Evolutionary conservation across 495 filamentous ascomycete species (phyloP), one percentile per base, ranked within the genome.

Genomic region (Penicillium odoratum): DNA sequence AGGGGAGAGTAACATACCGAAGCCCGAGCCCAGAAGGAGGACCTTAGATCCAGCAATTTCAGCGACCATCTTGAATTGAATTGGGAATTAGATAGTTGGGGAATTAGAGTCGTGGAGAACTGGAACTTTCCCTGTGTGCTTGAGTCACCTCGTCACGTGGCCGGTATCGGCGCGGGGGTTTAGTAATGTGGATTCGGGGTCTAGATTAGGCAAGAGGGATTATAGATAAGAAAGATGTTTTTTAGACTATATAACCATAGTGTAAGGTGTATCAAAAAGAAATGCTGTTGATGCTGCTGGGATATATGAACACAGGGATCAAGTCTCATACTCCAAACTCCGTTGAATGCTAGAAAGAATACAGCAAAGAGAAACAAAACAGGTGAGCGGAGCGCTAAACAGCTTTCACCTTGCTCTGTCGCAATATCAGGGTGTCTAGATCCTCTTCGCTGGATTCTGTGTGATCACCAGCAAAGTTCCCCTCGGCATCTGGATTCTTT

Each of bases 21-120:
- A 92, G 62, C 90, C 89, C 46, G 88, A 83, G 58, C 88, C 90
- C 51, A 91, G 80, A 68, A 92, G 83, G 40, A 91, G 85, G 71
- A 88, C 88, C 65, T 81, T 83, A 30, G 75, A 75, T 65, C 75
- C 75, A 65, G 75, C 71, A 50, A 78, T 56, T 68, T 67, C 64
- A 55, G 66, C 66, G 57, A 64, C 60, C 70, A 75, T 73, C 58
- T 53, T 74, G 69, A 65, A 33, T 46, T 58, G 30, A 59, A 61
- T 60, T 67, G 48, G 11, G 51, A 57, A 62, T 29, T 53, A 50
- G 42, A 55, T 54, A 36, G 46, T 42, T 51, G 55, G 46, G 58
- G 56, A 50, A 54, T 38, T 56, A 52, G 48, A 55, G 53, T 25
- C 44, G 33, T 44, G 65, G 28, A 51, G 47, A 44, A 45, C 36